Percentiles rank a stretch among this genome's conserved stretches.
These are phyloP conservation scores for Aspergillus viridinutans DNA, from an alignment of 2,329 filamentous ascomycete species.

Conservation along the genomic window DNA sequence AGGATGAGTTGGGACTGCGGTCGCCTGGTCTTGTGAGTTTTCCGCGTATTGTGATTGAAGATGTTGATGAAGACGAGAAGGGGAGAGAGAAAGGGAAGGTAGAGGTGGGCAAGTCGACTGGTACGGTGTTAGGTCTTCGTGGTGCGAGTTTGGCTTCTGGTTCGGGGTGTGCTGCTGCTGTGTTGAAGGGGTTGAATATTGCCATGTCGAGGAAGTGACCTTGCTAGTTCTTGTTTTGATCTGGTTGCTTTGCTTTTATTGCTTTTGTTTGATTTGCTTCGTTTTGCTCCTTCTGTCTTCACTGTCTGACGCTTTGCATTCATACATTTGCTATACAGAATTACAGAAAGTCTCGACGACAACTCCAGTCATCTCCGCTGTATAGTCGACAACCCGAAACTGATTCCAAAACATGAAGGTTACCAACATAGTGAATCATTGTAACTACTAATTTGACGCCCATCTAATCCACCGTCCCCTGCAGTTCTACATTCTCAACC, in stretches of 20 bases:
- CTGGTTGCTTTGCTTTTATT: not conserved
- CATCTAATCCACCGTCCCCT: no score
- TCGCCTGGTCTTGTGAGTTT: not conserved
- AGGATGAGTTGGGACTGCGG: not conserved
- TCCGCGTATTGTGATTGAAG: not conserved
- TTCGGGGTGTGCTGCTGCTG: not conserved
- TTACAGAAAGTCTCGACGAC: not conserved
- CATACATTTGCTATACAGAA: not conserved
- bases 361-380: not conserved
- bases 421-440: no score
- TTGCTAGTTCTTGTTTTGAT: not conserved
- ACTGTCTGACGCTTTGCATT: not conserved
- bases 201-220: not conserved
- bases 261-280: not conserved
- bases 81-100: not conserved
- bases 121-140: not conserved
- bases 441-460: no score
- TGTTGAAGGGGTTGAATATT: not conserved
- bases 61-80: not conserved
- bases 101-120: not conserved
- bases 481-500: no score
- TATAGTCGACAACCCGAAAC: not conserved
- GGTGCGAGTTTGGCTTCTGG: not conserved
- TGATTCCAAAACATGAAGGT: no score
- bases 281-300: not conserved